Evolutionary conservation across 2,329 filamentous ascomycete genomes (phyloP).

Genomic region (Juglanconis oblonga): DNA sequence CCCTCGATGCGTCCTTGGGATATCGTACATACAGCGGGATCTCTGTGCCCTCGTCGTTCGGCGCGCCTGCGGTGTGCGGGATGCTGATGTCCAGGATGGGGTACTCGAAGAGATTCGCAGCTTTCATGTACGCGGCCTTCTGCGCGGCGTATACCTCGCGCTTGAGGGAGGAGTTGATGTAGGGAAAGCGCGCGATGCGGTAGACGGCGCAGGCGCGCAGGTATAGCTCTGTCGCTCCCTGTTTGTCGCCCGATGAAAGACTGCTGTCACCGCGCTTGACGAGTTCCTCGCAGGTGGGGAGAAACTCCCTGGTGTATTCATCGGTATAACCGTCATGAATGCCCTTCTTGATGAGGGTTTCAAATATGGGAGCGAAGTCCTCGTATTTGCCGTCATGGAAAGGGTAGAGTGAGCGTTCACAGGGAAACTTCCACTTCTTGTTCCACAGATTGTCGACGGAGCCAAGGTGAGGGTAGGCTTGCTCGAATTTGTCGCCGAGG

Average conservation of each 20-base stretch:
- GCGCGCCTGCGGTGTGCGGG: constrained; percentile 49
- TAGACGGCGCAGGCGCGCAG: constrained; percentile 66
- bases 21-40: constrained; percentile 67
- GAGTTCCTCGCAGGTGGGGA: constrained; percentile 58
- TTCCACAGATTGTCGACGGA: constrained; percentile 62
- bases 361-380: constrained; percentile 69
- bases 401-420: constrained; percentile 50
- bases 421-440: constrained; percentile 69
- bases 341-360: constrained; percentile 54
- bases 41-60: constrained; percentile 46
- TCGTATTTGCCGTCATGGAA: constrained; percentile 70
- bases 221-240: constrained; percentile 58
- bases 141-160: constrained; percentile 63
- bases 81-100: constrained; percentile 62
- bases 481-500: constrained; percentile 4
- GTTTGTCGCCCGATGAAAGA: constrained; percentile 43
- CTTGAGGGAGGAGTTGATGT: constrained; percentile 49
- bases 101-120: constrained; percentile 48
- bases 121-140: constrained; percentile 62
- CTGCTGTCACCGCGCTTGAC: constrained; percentile 50
- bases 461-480: neutral
- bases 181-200: constrained; percentile 70
- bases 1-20: constrained; percentile 37
- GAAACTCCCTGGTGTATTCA: constrained; percentile 62
- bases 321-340: constrained; percentile 65